A percentile compares a stretch with the other conserved stretches of the same genome.
phyloP scores from a whole-genome alignment of 768 basidiomycete genomes.

The Kwoniella sp. region DNA sequence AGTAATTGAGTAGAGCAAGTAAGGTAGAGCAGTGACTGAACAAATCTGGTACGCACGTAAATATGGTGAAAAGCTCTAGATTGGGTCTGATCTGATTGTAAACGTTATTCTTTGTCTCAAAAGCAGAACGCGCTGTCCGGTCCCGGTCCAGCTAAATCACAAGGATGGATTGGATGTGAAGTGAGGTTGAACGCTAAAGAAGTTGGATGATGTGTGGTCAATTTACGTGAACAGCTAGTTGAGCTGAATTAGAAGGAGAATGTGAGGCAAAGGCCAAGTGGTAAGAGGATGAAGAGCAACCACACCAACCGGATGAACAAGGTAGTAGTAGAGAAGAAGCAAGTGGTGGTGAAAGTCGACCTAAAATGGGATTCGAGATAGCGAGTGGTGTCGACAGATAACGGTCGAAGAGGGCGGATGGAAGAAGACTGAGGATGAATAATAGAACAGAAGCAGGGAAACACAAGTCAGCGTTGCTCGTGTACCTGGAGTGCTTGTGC shows the following conservation, averaged over 20 bases:
- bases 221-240: no score
- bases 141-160: no score
- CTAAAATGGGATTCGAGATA: background rate
- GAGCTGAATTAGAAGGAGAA: constrained; percentile 1
- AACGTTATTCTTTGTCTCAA: constrained; percentile 1
- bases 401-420: no score
- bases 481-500: no score
- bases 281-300: background rate
- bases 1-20: background rate
- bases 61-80: constrained; percentile 19
- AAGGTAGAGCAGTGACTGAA: no score
- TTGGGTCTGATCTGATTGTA: constrained; percentile 1
- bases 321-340: background rate
- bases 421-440: no score
- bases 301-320: background rate
- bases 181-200: no score
- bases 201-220: no score
- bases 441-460: no score
- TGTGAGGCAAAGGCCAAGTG: no score
- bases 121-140: background rate
- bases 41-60: constrained; percentile 26
- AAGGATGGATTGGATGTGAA: constrained; percentile 1
- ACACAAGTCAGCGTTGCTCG: no score
- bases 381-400: background rate
- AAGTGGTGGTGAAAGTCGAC: background rate